Conservation (phyloP, 805 yeast genomes). For the Yamadazyma endophytica region DNA sequence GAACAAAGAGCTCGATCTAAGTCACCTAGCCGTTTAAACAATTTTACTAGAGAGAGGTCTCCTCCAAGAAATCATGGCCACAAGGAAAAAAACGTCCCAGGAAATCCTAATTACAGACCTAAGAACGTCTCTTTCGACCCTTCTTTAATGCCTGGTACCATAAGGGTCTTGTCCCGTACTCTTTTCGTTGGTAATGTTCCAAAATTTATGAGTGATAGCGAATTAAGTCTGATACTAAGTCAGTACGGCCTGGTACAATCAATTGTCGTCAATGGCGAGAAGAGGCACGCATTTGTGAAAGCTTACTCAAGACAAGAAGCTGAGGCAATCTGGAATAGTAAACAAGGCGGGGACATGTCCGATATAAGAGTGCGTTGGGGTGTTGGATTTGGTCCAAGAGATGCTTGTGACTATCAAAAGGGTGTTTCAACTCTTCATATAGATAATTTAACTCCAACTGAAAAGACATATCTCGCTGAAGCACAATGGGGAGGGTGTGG, state of each 20-base stretch:
- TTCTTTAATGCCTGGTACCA: slow-evolving; percentile 67
- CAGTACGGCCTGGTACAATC: slow-evolving; percentile 93
- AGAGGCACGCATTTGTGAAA: slow-evolving; percentile 95
- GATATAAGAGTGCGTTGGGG: slow-evolving; percentile 94
- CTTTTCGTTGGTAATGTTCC: slow-evolving; percentile 94
- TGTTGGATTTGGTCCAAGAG: slow-evolving; percentile 98
- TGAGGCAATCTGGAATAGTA: slow-evolving; percentile 69
- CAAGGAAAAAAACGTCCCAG: slow-evolving; percentile 59
- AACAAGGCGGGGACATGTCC: slow-evolving; percentile 61
- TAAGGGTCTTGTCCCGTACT: slow-evolving; percentile 85
- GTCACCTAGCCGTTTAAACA: slow-evolving; percentile 39
- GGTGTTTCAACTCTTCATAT: slow-evolving; percentile 88
- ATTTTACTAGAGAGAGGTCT: slow-evolving; percentile 24
- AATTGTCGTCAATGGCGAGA: slow-evolving; percentile 77
- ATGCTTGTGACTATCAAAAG: slow-evolving; percentile 91
- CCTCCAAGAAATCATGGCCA: slow-evolving; percentile 22
- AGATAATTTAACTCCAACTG: slow-evolving; percentile 89
- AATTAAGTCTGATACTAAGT: slow-evolving; percentile 63
- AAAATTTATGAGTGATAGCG: slow-evolving; percentile 70
- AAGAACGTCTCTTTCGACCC: slow-evolving; percentile 68
- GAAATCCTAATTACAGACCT: slow-evolving; percentile 74
- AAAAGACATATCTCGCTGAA: slow-evolving; percentile 77
- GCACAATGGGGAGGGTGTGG: slow-evolving; percentile 99
- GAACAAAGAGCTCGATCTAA: slow-evolving; percentile 35
- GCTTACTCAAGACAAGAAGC: slow-evolving; percentile 92